A percentile compares a stretch with the other conserved stretches of the same genome.
These are phyloP conservation scores for Punica granatum DNA, from an alignment of 345 rosid genomes.

Conservation along the genomic window DNA sequence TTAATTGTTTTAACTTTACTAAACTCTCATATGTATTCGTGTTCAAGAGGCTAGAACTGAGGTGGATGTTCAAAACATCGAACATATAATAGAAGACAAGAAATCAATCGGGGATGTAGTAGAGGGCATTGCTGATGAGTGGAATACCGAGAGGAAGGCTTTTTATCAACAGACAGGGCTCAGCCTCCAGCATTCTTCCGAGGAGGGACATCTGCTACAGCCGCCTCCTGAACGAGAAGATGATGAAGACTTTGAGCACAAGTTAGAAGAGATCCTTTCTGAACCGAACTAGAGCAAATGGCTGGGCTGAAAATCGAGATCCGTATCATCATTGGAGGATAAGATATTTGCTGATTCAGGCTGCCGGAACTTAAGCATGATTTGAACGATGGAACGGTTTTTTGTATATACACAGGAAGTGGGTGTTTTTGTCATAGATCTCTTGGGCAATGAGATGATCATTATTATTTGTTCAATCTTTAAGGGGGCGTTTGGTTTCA, in stretches of 20 bases:
- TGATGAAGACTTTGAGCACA: conserved; percentile 30
- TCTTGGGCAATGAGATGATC: too few relatives aligned
- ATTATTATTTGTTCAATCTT: too few relatives aligned
- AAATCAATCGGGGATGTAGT: conserved; percentile 34
- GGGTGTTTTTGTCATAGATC: too few relatives aligned
- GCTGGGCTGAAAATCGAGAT: not conserved
- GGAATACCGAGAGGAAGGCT: conserved; percentile 42
- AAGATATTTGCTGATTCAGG: not conserved
- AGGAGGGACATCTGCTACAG: conserved; percentile 11
- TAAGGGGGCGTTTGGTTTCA: too few relatives aligned
- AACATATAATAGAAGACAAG: conserved; percentile 47
- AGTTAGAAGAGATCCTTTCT: conserved; percentile 34
- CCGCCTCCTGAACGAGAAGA: conserved; percentile 9
- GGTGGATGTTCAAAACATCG: conserved; percentile 44
- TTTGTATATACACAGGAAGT: too few relatives aligned
- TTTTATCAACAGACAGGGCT: conserved; percentile 42
- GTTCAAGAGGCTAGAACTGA: conserved; percentile 37
- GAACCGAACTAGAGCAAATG: not conserved
- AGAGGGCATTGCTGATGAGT: conserved; percentile 40
- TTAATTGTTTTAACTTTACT: not conserved
- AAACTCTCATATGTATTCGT: conserved; percentile 11
- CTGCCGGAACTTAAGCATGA: not conserved
- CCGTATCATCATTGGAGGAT: not conserved
- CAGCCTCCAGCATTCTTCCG: conserved; percentile 11
- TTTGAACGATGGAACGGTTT: not conserved